phyloP scores from a whole-genome alignment of 257 asterid species.

The Orobanche coerulescens region DNA sequence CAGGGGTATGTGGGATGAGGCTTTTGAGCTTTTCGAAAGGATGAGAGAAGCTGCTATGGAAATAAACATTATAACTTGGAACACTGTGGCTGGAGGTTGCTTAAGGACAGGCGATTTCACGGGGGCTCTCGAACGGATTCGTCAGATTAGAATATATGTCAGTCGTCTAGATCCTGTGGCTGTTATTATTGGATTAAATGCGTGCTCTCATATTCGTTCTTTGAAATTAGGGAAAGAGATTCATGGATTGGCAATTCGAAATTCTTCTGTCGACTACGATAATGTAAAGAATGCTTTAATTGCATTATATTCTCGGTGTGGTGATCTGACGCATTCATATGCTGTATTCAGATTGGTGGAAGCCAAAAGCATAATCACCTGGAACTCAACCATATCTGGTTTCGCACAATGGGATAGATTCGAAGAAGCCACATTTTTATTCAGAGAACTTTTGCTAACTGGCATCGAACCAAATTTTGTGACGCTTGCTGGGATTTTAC shows the following conservation, averaged over 20 bases:
- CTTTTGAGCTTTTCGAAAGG: slow-evolving; percentile 55
- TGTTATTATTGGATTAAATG: slow-evolving; percentile 59
- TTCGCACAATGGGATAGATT: slow-evolving; percentile 44
- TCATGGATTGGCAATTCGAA: slow-evolving; percentile 67
- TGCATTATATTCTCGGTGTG: slow-evolving; percentile 70
- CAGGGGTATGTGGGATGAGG: slow-evolving; percentile 60
- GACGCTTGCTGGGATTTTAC: slow-evolving; percentile 73
- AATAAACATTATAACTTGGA: slow-evolving; percentile 53
- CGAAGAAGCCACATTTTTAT: slow-evolving; percentile 61
- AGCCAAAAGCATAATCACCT: slow-evolving; percentile 41
- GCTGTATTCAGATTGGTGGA: slow-evolving; percentile 42
- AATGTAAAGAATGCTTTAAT: slow-evolving; percentile 61
- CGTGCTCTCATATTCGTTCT: slow-evolving; percentile 63
- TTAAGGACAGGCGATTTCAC: slow-evolving; percentile 46
- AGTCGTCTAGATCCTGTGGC: slow-evolving; percentile 58
- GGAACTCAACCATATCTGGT: slow-evolving; percentile 87
- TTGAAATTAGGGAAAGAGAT: slow-evolving; percentile 58
- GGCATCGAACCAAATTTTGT: slow-evolving; percentile 57
- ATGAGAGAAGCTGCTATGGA: slow-evolving; percentile 42
- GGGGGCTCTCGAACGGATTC: slow-evolving; percentile 49
- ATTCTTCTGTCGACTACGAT: slow-evolving; percentile 30
- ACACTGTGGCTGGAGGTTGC: slow-evolving; percentile 70
- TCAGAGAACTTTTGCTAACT: slow-evolving; percentile 51
- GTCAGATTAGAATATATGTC: slow-evolving; percentile 42
- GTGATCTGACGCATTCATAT: slow-evolving; percentile 52